Conservation (phyloP, 1,284 basidiomycete species). For the Leccinum fuscescens region DNA sequence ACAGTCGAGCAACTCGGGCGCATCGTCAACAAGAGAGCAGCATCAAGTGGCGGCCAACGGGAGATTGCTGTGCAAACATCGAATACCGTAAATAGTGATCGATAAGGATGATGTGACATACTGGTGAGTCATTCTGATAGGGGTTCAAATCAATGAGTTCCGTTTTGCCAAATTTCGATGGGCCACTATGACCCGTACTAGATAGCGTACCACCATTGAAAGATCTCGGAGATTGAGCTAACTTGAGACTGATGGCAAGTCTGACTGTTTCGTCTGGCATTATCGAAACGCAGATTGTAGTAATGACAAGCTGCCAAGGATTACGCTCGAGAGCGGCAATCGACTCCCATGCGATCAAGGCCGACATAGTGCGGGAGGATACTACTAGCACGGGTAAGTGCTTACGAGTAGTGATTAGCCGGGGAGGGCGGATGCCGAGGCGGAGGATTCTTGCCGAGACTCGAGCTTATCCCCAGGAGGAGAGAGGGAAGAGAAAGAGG, state of each 20-base stretch:
- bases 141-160: not conserved
- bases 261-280: not conserved
- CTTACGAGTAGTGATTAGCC: conserved; percentile 1
- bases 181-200: not conserved
- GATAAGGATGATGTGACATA: not conserved
- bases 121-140: not conserved
- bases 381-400: not conserved
- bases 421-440: conserved; percentile 14
- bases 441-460: not conserved
- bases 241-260: conserved; percentile 1
- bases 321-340: not conserved
- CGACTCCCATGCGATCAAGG: not conserved
- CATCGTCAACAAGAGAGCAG: not conserved
- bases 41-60: not conserved
- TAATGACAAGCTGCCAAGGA: conserved; percentile 1
- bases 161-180: not conserved
- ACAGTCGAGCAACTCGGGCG: not conserved
- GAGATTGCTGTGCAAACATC: not conserved
- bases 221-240: not conserved
- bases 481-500: conserved; percentile 19
- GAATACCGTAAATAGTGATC: not conserved
- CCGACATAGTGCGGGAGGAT: conserved; percentile 8
- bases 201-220: not conserved
- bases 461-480: conserved; percentile 1
- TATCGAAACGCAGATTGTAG: not conserved